Evolutionary conservation across 768 basidiomycete species (phyloP).

Genomic region (Podaxis mareebaensis): DNA sequence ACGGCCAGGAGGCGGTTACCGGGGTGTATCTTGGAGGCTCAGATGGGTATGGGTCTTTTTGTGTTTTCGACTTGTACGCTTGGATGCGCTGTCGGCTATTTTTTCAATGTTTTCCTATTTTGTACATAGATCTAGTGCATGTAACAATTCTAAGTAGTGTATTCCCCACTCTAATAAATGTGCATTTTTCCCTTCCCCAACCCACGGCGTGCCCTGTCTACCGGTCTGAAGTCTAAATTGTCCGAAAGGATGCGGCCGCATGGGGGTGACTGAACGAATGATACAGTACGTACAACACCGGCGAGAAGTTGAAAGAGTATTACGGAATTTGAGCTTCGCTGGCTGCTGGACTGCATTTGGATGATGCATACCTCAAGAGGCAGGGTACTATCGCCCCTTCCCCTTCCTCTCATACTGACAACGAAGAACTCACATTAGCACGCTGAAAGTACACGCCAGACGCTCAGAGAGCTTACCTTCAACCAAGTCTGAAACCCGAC

Average conservation of each 20-base stretch:
- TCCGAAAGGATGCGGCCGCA: no score
- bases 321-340: no score
- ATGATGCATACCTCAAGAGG: not conserved
- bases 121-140: constrained; percentile 10
- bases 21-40: no score
- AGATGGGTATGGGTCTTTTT: no score
- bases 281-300: no score
- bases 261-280: no score
- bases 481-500: not conserved
- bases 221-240: no score
- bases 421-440: not conserved
- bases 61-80: no score
- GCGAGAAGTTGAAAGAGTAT: no score
- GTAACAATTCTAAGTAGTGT: constrained; percentile 7
- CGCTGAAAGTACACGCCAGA: not conserved
- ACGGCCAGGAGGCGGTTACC: no score
- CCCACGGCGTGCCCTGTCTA: not conserved
- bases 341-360: no score
- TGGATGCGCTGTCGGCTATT: not conserved
- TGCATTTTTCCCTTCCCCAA: not conserved
- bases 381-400: not conserved
- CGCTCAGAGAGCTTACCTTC: not conserved
- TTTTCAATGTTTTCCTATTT: not conserved
- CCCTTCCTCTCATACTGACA: not conserved
- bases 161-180: not conserved